Conservation (phyloP, 306 rosid species). For the Leucaena leucocephala region DNA sequence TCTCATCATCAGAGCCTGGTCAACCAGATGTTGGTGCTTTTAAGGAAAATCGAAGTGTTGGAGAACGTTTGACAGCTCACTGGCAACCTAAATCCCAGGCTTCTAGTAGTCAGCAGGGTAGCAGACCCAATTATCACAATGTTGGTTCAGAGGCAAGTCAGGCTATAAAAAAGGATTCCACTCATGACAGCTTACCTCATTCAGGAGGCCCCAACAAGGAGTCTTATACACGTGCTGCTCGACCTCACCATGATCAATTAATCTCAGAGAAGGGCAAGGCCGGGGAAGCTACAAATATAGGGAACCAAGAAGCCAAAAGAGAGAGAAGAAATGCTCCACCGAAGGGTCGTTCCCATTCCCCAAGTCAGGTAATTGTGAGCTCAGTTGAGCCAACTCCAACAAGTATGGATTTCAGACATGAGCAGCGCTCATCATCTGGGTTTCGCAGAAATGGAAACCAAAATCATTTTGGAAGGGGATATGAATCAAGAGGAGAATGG, state of each 20-base stretch:
- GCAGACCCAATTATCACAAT: conserved; percentile 40
- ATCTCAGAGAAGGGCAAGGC: conserved; percentile 46
- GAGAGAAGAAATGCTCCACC: conserved; percentile 59
- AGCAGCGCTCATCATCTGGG: conserved; percentile 60
- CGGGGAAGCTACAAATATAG: conserved; percentile 49
- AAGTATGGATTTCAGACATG: conserved; percentile 57
- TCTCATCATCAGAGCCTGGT: conserved; percentile 40
- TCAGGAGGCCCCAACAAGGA: conserved; percentile 39
- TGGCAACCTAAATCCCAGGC: conserved; percentile 74
- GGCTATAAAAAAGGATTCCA: conserved; percentile 40
- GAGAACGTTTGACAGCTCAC: conserved; percentile 57
- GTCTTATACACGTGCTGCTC: conserved; percentile 35
- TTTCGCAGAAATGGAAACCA: conserved; percentile 65
- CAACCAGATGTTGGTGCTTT: conserved; percentile 22
- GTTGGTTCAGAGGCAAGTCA: conserved; percentile 38
- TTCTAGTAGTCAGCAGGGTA: conserved; percentile 42
- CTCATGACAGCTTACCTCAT: conserved; percentile 34
- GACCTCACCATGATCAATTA: conserved; percentile 47
- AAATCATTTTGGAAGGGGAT: conserved; percentile 62
- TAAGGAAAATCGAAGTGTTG: conserved; percentile 56
- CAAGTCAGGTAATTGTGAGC: conserved; percentile 44
- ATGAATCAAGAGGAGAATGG: conserved; percentile 74
- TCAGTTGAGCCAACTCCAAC: conserved; percentile 51
- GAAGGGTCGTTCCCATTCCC: conserved; percentile 59
- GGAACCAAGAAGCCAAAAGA: conserved; percentile 54